Base-by-base conservation (phyloP, 306 rosid genomes). In the Gynostemma pentaphyllum region DNA sequence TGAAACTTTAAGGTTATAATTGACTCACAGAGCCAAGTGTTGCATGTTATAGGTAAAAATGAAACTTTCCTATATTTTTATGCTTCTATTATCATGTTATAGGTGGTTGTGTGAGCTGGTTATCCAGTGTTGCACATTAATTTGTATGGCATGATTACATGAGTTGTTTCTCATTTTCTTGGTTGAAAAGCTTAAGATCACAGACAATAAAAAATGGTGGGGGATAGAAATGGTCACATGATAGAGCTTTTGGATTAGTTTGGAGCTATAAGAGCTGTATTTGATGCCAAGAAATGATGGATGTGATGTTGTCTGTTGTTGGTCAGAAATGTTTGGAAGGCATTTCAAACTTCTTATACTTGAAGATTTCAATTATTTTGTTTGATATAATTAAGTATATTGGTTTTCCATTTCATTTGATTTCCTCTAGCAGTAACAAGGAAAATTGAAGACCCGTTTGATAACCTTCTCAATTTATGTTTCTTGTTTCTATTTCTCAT, bases 141-240 rank as follows among this genome's bases (percentile, higher is more conserved):
- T 55, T 55, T 22, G 42, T 24, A 32, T 32, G 63, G 32, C 44
- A 55, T 55, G 44, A 55, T 55, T 55, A 19, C 27, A 18, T 16
- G 27, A 32, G 63, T 32, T 55, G 26, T 22, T 55, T 55, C 63
- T 32, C 63, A 55, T 30, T 55, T 55, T 22, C 27, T 18, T 32
- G 26, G 27, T 55, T 55, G 63, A n/a, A 32, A 16, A 57, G 27
- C 45, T 57, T 36, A 56, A 32, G 37, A 57, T 55, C 44, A 57
- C 18, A 57, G 46, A 36, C 45, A 57, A 57, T 9, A 18, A 19
- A 45, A 2, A 57, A 45, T 57, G 45, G 44, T 40, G 32, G 64
- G 45, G 45, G 18, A 19, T 34, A 45, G 27, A 56, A 56, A 56
- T 56, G 27, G 4, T 22, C 45, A 32, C 64, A 56, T 56, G 27